phyloP scores from a whole-genome alignment of 2,329 filamentous ascomycete species.

The Onygena corvina region DNA sequence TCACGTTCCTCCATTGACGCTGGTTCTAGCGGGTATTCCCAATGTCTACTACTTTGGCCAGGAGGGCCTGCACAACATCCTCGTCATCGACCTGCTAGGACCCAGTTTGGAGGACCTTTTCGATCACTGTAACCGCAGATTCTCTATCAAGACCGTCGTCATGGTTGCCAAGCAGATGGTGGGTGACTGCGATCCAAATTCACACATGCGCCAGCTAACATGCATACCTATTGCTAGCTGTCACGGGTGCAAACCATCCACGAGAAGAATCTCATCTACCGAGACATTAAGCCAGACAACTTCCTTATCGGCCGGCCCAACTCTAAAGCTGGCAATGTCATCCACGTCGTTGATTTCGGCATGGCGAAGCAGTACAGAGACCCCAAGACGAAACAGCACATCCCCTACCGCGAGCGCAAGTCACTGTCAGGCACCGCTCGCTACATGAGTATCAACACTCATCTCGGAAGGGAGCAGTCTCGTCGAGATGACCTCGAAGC shows the following conservation, averaged over 20 bases:
- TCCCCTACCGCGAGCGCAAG: conserved; percentile 93
- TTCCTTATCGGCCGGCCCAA: conserved; percentile 89
- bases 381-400: conserved; percentile 97
- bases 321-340: conserved; percentile 92
- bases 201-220: conserved; percentile 17
- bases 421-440: conserved; percentile 90
- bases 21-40: conserved; percentile 72
- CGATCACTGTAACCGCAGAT: conserved; percentile 89
- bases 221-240: conserved; percentile 42
- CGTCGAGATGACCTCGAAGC: conserved; percentile 92
- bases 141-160: conserved; percentile 93
- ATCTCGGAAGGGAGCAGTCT: conserved; percentile 90
- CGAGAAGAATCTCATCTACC: conserved; percentile 98
- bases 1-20: background rate
- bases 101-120: conserved; percentile 94
- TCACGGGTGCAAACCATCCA: conserved; percentile 90
- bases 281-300: conserved; percentile 99
- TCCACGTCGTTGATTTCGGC: conserved; percentile 96
- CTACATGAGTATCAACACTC: conserved; percentile 99
- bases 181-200: conserved; percentile 18
- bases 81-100: conserved; percentile 91
- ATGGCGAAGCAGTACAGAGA: conserved; percentile 99
- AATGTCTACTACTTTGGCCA: conserved; percentile 99
- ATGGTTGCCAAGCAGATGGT: conserved; percentile 99
- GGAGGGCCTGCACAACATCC: conserved; percentile 95